Conservation (phyloP, 1,284 basidiomycete species). For the Tetrapyrgos nigripes region DNA sequence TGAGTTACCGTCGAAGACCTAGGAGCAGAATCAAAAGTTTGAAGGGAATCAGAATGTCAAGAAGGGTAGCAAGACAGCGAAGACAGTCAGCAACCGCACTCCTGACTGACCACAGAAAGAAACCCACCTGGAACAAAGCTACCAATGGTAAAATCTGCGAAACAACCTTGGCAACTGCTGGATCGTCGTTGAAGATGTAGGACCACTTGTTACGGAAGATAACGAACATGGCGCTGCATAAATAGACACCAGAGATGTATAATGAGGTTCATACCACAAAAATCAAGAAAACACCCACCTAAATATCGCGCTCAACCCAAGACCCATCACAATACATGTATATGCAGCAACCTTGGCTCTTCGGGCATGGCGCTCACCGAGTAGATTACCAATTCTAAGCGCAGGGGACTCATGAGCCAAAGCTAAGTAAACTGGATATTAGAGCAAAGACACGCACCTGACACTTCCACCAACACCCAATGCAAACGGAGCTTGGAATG, state of each 20-base stretch:
- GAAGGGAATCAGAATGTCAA: too few relatives aligned
- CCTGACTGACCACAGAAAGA: too few relatives aligned
- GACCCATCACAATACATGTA: constrained; percentile 65
- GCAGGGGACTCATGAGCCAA: not conserved
- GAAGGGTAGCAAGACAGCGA: too few relatives aligned
- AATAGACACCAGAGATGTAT: too few relatives aligned
- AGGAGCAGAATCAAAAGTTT: too few relatives aligned
- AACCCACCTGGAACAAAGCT: constrained; percentile 83
- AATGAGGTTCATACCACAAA: too few relatives aligned
- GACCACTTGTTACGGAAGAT: constrained; percentile 79
- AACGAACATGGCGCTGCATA: constrained; percentile 68
- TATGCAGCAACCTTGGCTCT: constrained; percentile 73
- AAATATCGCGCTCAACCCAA: constrained; percentile 62
- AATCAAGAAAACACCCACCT: constrained; percentile 56
- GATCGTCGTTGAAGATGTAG: constrained; percentile 86
- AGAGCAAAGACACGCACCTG: constrained; percentile 52
- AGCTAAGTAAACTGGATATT: not conserved
- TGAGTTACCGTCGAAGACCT: constrained; percentile 75
- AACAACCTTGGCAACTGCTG: constrained; percentile 70
- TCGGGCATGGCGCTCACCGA: constrained; percentile 73
- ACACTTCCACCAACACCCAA: constrained; percentile 85
- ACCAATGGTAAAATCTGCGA: constrained; percentile 78
- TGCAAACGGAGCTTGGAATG: constrained; percentile 87
- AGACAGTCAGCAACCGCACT: too few relatives aligned
- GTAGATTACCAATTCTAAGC: constrained; percentile 78